Base-by-base conservation (phyloP, 108 stramenopile species). In the Cyclotella baltica region DNA sequence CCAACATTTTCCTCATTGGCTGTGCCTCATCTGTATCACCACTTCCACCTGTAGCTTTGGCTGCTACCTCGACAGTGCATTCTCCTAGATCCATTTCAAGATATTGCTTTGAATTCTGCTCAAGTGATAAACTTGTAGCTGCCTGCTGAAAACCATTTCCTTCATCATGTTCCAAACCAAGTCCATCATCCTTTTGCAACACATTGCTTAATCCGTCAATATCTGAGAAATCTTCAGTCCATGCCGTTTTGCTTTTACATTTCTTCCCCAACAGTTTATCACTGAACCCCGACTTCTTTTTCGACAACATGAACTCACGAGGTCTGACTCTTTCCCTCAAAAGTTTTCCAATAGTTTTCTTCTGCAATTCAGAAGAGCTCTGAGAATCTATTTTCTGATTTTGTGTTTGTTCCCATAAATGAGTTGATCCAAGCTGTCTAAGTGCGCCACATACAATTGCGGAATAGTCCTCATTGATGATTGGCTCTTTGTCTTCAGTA, bases 41-140 rank as follows among this genome's bases (percentile, higher is more conserved):
- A 25, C 34, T 30, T 48, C 15, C 67, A 2, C 53, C 47, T 11
- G 61, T 29, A 16, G 40, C 53, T 22, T 67, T 64, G 13, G 46
- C 37, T 37, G 61, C 10, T 36, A 68, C 34, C 31, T 80, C 79
- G 30, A 81, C 50, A 28, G 68, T 35, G 34, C 80, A 81, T 56
- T 81, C 73, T 40, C 80, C 80, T 20, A 81, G 30, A 81, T 81
- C 80, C 62, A 74, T 56, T 16, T 81, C 80, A 53, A 81, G 73
- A 73, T 73, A 81, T 48, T 35, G 46, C 25, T 62, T 63, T 4
- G 25, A 55, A n/a, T n/a, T n/a, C n/a, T 52, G 11, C 4, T n/a
- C 18, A 34, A 33, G 47, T 48, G 47, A 4, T 48, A n/a, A 4
- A 48, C 4, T 48, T 48, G 47, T 48, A n/a, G 2, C 47, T 6